phyloP scores from a whole-genome alignment of 345 rosid genomes.

The Sonneratia alba region DNA sequence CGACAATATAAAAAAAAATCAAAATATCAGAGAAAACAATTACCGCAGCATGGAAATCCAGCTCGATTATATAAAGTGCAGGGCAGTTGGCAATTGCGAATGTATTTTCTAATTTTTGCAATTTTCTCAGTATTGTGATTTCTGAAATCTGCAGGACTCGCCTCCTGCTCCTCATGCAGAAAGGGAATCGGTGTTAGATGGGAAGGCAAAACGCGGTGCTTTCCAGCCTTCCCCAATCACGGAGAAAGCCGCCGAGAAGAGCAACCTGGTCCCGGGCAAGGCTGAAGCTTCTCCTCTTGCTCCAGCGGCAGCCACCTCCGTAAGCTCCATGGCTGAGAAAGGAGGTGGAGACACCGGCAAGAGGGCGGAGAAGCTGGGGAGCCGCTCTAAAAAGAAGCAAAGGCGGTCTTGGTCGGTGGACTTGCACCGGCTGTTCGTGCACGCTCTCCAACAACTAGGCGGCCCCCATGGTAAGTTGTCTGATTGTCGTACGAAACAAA shows the following conservation, averaged over 20 bases:
- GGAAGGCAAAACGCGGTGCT: neutral
- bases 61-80: too few relatives aligned
- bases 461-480: conserved; percentile 13
- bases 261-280: neutral
- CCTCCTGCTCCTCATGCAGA: neutral
- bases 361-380: conserved; percentile 1
- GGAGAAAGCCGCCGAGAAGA: conserved; percentile 5
- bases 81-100: neutral
- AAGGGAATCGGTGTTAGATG: neutral
- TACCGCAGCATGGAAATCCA: too few relatives aligned
- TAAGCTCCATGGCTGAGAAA: conserved; percentile 6
- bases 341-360: neutral
- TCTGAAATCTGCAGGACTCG: conserved; percentile 4
- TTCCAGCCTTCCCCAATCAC: neutral
- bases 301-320: neutral
- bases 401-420: conserved; percentile 24
- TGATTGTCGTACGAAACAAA: neutral
- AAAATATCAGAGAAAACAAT: too few relatives aligned
- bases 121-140: neutral
- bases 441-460: conserved; percentile 18
- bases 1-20: too few relatives aligned
- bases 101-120: neutral
- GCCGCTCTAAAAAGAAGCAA: conserved; percentile 11
- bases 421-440: conserved; percentile 15
- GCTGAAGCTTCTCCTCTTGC: neutral